These are phyloP conservation scores for Conringia planisiliqua DNA, from an alignment of 345 rosid genomes.

Conservation along the genomic window DNA sequence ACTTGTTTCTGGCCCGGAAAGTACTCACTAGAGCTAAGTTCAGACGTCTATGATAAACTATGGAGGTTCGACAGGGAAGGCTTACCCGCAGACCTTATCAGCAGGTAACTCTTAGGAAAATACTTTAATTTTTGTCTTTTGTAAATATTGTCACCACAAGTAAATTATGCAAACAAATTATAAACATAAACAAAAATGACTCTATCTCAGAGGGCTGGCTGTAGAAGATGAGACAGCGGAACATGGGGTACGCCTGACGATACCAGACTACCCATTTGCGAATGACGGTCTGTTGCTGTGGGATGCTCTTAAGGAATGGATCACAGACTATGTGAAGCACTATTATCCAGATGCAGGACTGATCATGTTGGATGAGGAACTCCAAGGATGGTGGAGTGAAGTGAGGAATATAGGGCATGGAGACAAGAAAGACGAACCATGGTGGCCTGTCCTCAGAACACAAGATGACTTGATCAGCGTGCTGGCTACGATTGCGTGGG, in stretches of 20 bases:
- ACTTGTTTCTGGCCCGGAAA: constrained; percentile 53
- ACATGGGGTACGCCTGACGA: constrained; percentile 23
- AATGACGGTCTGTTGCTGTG: constrained; percentile 29
- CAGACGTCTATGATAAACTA: constrained; percentile 35
- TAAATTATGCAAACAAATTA: not conserved
- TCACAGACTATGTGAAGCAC: constrained; percentile 32
- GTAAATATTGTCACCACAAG: not conserved
- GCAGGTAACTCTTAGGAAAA: not conserved
- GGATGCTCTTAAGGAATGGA: constrained; percentile 36
- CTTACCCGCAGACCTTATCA: constrained; percentile 36
- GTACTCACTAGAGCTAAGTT: constrained; percentile 51
- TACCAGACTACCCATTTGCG: constrained; percentile 36
- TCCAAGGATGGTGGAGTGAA: constrained; percentile 37
- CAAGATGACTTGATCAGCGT: constrained; percentile 27
- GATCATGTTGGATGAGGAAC: constrained; percentile 19
- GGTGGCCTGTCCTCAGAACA: constrained; percentile 34
- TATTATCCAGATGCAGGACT: constrained; percentile 18
- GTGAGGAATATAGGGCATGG: constrained; percentile 31
- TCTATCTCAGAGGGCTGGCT: constrained; percentile 24
- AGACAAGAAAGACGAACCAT: constrained; percentile 37
- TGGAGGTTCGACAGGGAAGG: constrained; percentile 38
- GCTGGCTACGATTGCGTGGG: constrained; percentile 34
- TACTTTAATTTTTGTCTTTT: too few relatives aligned
- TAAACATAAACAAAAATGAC: not conserved
- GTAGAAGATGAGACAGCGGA: constrained; percentile 25